Conservation (phyloP, 2,329 filamentous ascomycete genomes). For the Exophiala spinifera region DNA sequence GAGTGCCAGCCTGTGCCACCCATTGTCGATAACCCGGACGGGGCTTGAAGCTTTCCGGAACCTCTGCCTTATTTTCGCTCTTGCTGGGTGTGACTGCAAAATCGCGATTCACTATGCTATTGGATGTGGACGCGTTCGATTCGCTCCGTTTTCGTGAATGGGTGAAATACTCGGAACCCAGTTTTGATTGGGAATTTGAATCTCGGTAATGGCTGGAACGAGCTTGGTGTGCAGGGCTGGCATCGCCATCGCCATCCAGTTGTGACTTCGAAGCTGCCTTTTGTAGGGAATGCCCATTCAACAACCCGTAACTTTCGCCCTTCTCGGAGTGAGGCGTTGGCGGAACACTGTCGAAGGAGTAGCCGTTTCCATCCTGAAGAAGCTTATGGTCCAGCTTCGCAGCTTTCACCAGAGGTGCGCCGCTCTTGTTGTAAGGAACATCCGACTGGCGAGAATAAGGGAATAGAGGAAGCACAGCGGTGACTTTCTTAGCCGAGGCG, state of each 20-base stretch:
- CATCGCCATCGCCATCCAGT: slow-evolving; percentile 57
- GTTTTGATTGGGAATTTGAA: slow-evolving; percentile 28
- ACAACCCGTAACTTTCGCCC: slow-evolving; percentile 62
- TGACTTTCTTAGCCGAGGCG: slow-evolving; percentile 87
- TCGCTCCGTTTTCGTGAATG: slow-evolving; percentile 17
- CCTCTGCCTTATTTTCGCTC: slow-evolving; percentile 2
- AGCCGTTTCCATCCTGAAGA: slow-evolving; percentile 46
- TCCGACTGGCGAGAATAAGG: slow-evolving; percentile 96
- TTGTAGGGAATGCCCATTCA: slow-evolving; percentile 67
- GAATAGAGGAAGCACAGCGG: slow-evolving; percentile 90
- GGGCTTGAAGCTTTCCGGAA: slow-evolving; percentile 64
- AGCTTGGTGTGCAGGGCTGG: slow-evolving; percentile 41
- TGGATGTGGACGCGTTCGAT: slow-evolving; percentile 29
- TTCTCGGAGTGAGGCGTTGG: slow-evolving; percentile 74
- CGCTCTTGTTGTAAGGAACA: slow-evolving; percentile 92
- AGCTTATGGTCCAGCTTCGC: slow-evolving; percentile 43
- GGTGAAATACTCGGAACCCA: slow-evolving; percentile 40
- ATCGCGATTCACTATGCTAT: slow-evolving; percentile 63
- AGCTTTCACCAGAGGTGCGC: slow-evolving; percentile 77
- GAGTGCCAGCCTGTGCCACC: slow-evolving; percentile 94
- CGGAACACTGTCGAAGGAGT: slow-evolving; percentile 90
- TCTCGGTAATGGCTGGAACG: slow-evolving; percentile 40
- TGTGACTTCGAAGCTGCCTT: slow-evolving; percentile 69
- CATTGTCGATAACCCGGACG: slow-evolving; percentile 97
- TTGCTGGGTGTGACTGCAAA: slow-evolving; percentile 14